These are phyloP conservation scores for Naegleria gruberi DNA, from an alignment of 208 protist genomes.

Conservation along the genomic window DNA sequence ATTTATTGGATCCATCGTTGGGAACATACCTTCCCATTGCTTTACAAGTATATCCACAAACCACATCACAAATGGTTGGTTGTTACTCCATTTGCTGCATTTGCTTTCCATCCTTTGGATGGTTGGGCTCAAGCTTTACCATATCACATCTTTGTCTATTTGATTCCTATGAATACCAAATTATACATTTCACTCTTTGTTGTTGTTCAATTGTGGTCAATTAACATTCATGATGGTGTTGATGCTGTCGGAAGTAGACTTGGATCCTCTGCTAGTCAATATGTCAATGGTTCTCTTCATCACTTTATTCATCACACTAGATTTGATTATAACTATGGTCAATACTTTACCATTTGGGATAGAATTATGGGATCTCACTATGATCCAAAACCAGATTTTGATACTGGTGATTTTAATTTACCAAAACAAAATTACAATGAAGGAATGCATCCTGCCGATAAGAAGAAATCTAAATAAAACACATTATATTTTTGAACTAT, in stretches of 20 bases:
- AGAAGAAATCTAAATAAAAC: no score
- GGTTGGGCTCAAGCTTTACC: slow-evolving; percentile 49
- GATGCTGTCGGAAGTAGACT: neutral
- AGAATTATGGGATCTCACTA: slow-evolving; percentile 37
- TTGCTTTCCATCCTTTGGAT: slow-evolving; percentile 57
- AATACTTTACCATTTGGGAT: slow-evolving; percentile 60
- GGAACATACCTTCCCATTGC: slow-evolving; percentile 38
- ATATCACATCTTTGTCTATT: slow-evolving; percentile 49
- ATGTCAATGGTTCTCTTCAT: slow-evolving; percentile 28
- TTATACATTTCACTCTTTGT: slow-evolving; percentile 45
- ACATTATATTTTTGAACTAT: no score
- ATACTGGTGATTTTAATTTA: neutral
- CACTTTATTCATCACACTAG: slow-evolving; percentile 50
- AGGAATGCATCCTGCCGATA: neutral
- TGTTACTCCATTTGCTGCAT: slow-evolving; percentile 42
- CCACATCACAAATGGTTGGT: slow-evolving; percentile 41
- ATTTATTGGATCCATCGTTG: slow-evolving; percentile 58
- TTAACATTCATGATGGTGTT: slow-evolving; percentile 46
- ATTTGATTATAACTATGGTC: slow-evolving; percentile 58
- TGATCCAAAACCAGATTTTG: slow-evolving; percentile 7
- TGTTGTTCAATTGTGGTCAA: slow-evolving; percentile 56
- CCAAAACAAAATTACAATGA: neutral
- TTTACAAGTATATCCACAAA: slow-evolving; percentile 55
- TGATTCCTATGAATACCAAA: slow-evolving; percentile 50
- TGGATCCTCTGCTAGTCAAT: neutral